A percentile compares a stretch with the other conserved stretches of the same genome.
These are phyloP conservation scores for Paramecium caudatum DNA, from an alignment of 73 alveolate species.

Conservation along the genomic window DNA sequence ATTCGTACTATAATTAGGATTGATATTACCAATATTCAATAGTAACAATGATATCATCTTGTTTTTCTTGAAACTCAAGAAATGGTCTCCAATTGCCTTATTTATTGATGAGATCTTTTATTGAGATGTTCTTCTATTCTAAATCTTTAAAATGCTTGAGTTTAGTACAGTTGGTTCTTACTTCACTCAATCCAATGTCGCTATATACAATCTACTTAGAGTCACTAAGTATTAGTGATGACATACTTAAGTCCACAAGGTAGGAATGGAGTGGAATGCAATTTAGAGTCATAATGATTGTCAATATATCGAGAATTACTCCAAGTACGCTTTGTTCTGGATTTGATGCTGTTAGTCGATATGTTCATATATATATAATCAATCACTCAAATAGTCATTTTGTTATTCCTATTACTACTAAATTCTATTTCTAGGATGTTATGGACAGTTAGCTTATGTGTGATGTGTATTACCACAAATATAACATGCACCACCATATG, in stretches of 20 bases:
- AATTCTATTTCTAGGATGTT: conserved; percentile 77
- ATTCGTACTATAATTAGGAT: conserved; percentile 27
- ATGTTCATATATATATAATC: conserved; percentile 17
- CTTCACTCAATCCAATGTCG: conserved; percentile 62
- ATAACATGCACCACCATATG: conserved; percentile 83
- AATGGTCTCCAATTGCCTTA: conserved; percentile 58
- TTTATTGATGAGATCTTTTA: not conserved
- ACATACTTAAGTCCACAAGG: conserved; percentile 16
- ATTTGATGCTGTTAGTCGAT: conserved; percentile 20
- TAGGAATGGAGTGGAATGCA: conserved; percentile 59
- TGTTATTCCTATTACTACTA: not conserved
- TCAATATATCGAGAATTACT: conserved; percentile 43
- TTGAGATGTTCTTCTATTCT: not conserved
- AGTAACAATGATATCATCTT: conserved; percentile 10
- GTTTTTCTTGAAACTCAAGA: conserved; percentile 25
- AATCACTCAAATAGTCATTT: conserved; percentile 59
- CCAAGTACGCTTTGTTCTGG: conserved; percentile 41
- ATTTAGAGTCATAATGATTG: conserved; percentile 52
- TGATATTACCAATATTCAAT: conserved; percentile 61
- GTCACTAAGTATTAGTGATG: not conserved
- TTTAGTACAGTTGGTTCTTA: conserved; percentile 28
- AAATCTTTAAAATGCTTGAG: conserved; percentile 37
- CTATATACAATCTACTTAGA: conserved; percentile 40
- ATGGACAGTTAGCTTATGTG: conserved; percentile 82
- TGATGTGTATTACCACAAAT: conserved; percentile 83